Percentiles rank a stretch among this genome's conserved stretches.
These are phyloP conservation scores for Heliocybe sulcata DNA, from an alignment of 1,284 basidiomycete species.

Conservation along the genomic window DNA sequence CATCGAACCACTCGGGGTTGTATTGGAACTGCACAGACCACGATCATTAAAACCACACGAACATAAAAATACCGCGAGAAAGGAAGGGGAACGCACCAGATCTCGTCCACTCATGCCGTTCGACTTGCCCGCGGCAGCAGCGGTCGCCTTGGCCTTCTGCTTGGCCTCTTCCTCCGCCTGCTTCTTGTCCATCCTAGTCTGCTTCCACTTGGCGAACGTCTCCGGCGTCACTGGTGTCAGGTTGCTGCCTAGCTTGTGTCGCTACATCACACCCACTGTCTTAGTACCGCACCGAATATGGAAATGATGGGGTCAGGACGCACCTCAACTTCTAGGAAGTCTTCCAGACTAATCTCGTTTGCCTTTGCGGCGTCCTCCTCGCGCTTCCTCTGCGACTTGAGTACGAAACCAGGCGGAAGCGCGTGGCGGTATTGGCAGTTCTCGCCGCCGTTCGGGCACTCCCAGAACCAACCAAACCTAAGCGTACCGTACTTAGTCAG, in stretches of 20 bases:
- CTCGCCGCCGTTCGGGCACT: constrained; percentile 79
- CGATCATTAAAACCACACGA: constrained; percentile 5
- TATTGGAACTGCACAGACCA: constrained; percentile 69
- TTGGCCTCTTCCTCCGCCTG: constrained; percentile 77
- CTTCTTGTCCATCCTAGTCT: constrained; percentile 90
- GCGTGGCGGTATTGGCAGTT: constrained; percentile 95
- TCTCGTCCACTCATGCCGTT: constrained; percentile 94
- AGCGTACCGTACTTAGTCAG: background rate
- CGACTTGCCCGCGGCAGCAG: constrained; percentile 86
- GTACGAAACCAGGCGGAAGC: constrained; percentile 90
- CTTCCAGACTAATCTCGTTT: constrained; percentile 88
- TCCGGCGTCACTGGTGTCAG: constrained; percentile 96
- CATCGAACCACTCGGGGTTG: constrained; percentile 93
- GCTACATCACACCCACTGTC: no score
- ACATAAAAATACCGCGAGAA: constrained; percentile 2
- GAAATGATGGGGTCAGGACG: constrained; percentile 13
- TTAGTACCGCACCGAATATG: background rate
- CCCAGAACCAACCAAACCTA: constrained; percentile 92
- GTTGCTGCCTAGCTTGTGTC: constrained; percentile 90
- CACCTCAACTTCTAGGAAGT: constrained; percentile 97
- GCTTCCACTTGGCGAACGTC: constrained; percentile 93
- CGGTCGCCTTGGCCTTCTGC: constrained; percentile 81
- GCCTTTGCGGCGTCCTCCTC: constrained; percentile 82
- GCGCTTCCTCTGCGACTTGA: constrained; percentile 88
- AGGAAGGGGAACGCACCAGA: constrained; percentile 51